Conservation (phyloP, 306 rosid species). For the Astragalus glycyphyllos region DNA sequence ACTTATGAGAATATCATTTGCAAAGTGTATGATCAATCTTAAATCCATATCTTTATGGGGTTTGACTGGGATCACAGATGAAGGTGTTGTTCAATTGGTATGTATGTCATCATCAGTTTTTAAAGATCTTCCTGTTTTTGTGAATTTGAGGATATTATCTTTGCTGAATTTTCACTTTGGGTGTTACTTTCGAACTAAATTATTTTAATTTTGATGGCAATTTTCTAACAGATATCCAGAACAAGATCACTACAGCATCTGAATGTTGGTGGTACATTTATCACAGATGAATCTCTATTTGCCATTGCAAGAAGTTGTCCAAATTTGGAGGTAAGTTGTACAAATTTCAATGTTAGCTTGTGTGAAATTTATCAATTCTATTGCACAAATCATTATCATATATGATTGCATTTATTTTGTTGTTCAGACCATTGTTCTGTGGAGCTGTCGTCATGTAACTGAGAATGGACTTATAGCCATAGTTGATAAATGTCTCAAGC, state of each 20-base stretch:
- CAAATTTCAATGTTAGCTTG: not conserved
- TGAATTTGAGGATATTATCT: no score
- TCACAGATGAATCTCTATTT: slow-evolving; percentile 81
- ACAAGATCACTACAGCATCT: slow-evolving; percentile 74
- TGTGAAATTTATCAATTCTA: not conserved
- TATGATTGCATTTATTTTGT: no score
- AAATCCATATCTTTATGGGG: slow-evolving; percentile 93
- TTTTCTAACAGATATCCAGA: slow-evolving; percentile 68
- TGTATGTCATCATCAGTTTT: slow-evolving; percentile 54
- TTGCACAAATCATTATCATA: slow-evolving; percentile 25
- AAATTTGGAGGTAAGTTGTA: slow-evolving; percentile 65
- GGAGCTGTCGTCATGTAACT: slow-evolving; percentile 94
- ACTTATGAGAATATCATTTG: slow-evolving; percentile 66
- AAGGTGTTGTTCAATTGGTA: slow-evolving; percentile 89
- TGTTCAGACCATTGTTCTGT: slow-evolving; percentile 74
- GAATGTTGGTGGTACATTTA: slow-evolving; percentile 91
- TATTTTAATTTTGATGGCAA: slow-evolving; percentile 13
- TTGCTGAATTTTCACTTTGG: slow-evolving; percentile 9
- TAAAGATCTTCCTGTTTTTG: no score
- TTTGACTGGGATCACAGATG: slow-evolving; percentile 87
- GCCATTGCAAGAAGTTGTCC: slow-evolving; percentile 78
- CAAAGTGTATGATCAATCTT: slow-evolving; percentile 74
- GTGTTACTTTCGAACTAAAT: slow-evolving; percentile 1
- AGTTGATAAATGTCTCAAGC: slow-evolving; percentile 74
- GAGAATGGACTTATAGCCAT: slow-evolving; percentile 72